Evolutionary conservation across 2,329 filamentous ascomycete species (phyloP), one percentile per base, ranked within the genome.

Genomic region (Cryoendolithus antarcticus): DNA sequence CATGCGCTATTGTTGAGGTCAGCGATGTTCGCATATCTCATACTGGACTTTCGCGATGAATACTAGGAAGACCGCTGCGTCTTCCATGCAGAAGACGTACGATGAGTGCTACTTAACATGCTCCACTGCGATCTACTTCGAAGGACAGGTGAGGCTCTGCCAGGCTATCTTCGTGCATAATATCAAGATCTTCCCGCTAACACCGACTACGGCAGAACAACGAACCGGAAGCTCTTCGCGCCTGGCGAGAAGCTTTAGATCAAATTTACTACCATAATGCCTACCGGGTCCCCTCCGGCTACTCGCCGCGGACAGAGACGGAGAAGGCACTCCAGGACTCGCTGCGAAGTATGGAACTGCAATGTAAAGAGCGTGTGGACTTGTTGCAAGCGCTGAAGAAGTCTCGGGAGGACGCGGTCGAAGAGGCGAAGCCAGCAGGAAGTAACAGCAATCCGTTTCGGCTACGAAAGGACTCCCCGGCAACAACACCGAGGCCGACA

Each of bases 71-170:
- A 77, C 77, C 57, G 68, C 70, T 46, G 71, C 78, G 57, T 77
- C 82, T 62, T 77, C 78, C 46, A 77, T 95, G 61, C 89, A 96
- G 66, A 95, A 94, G 73, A 93, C 86, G 40, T 96, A 96, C 65
- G 89, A 96, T 66, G 86, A 96, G 62, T 88, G 83, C 62, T 95
- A 94, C 64, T 66, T 95, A 52, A 86, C 82, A 57, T 95, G 88
- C 64, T 95, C 88, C 10, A 96, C 88, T 2, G 89, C 89, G 30
- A 84, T 94, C 38, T 95, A 94, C 65, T 95, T 94, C 61, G 91
- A 98, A 66, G 77, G 81, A 59, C 82, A 93, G 75, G 86, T 93
- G 64, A 48, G 62, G 15, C 15, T 19, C 15, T 19, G 15, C 54
- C 35, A 31, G 32, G 21, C 34, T 12, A 37, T 34, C 43, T 34